Percentiles rank a stretch among this genome's conserved stretches.
Evolutionary conservation across 768 basidiomycete species (phyloP).

Genomic region (Xerocomus spinulosus): DNA sequence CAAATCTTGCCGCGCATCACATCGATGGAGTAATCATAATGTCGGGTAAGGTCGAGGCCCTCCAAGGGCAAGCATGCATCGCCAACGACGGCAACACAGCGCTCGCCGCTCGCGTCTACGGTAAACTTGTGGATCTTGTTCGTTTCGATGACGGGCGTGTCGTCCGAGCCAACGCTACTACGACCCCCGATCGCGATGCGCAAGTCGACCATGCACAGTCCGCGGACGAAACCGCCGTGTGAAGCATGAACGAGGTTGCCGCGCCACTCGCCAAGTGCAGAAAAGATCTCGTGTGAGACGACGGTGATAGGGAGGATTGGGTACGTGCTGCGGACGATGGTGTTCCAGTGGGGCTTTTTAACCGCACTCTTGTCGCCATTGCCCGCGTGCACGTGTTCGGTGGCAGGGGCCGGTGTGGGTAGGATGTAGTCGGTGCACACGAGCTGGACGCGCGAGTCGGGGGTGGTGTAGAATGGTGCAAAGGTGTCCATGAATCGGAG

Average conservation of each 20-base stretch:
- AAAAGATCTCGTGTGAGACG: constrained; percentile 9
- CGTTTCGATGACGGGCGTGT: background rate
- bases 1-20: constrained; percentile 13
- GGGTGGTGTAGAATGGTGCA: background rate
- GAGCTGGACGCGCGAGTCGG: constrained; percentile 4
- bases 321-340: constrained; percentile 6
- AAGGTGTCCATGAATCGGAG: constrained; percentile 21
- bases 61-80: constrained; percentile 8
- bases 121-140: constrained; percentile 9
- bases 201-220: constrained; percentile 1
- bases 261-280: constrained; percentile 8
- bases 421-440: constrained; percentile 18
- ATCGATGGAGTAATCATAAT: constrained; percentile 10
- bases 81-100: constrained; percentile 10
- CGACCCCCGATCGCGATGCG: too few relatives aligned
- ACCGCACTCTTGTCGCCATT: background rate
- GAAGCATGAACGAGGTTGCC: constrained; percentile 16
- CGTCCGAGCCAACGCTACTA: too few relatives aligned
- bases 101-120: constrained; percentile 17
- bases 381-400: too few relatives aligned
- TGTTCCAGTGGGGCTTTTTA: background rate
- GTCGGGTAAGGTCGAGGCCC: background rate
- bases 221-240: constrained; percentile 14
- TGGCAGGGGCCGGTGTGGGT: background rate
- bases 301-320: constrained; percentile 8